phyloP scores from a whole-genome alignment of 2,329 filamentous ascomycete genomes.

The Colletotrichum tofieldiae region DNA sequence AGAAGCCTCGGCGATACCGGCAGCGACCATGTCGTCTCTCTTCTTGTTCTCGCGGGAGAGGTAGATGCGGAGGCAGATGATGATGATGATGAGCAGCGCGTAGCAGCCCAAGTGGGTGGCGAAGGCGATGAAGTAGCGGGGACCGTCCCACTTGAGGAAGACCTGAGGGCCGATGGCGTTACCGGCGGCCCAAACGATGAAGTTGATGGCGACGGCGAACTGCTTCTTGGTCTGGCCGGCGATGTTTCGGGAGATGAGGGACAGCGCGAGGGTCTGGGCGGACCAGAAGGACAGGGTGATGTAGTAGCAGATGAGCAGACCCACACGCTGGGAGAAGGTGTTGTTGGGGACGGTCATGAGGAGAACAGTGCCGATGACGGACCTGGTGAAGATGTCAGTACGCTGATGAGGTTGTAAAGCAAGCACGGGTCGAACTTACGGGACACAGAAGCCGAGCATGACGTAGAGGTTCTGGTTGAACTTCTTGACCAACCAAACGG shows the following conservation, averaged over 20 bases:
- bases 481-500: conserved; percentile 78
- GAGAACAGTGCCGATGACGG: conserved; percentile 80
- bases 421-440: conserved; percentile 61
- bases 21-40: conserved; percentile 64
- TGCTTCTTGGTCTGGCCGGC: conserved; percentile 83
- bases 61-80: conserved; percentile 72
- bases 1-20: conserved; percentile 57
- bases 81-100: conserved; percentile 69
- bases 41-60: conserved; percentile 71
- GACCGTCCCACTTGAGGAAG: conserved; percentile 72
- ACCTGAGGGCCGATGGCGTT: conserved; percentile 79
- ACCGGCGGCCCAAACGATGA: conserved; percentile 78
- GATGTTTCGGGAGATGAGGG: conserved; percentile 78
- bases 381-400: conserved; percentile 57
- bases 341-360: conserved; percentile 78
- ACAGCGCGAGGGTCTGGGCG: conserved; percentile 77
- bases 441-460: conserved; percentile 77
- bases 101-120: conserved; percentile 81
- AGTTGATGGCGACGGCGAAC: conserved; percentile 78
- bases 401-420: background rate
- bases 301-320: conserved; percentile 82
- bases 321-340: conserved; percentile 72
- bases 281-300: conserved; percentile 86
- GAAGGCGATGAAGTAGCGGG: conserved; percentile 79
- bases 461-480: conserved; percentile 78